These are phyloP conservation scores for Jaapia argillacea DNA, from an alignment of 768 basidiomycete species.

Conservation along the genomic window DNA sequence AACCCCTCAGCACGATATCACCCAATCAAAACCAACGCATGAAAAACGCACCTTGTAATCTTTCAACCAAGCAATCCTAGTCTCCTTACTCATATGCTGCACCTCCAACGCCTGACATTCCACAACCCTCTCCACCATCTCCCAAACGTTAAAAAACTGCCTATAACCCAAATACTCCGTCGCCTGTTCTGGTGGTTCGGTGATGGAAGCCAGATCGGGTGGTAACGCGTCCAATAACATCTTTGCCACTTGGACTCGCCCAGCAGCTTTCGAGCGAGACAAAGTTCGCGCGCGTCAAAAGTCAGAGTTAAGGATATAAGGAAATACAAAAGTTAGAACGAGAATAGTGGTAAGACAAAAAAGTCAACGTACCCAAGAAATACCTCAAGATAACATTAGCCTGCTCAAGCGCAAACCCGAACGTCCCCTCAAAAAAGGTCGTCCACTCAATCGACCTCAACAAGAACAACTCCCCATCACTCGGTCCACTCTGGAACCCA, in stretches of 20 bases:
- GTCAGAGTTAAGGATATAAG: neutral
- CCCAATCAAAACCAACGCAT: too few species aligned
- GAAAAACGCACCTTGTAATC: conserved; percentile 47
- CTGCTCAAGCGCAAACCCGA: conserved; percentile 71
- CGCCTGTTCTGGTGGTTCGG: conserved; percentile 60
- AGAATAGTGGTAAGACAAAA: too few species aligned
- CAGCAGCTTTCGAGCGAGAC: conserved; percentile 41
- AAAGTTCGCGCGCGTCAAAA: neutral
- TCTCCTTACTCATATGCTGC: conserved; percentile 48
- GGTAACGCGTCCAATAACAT: conserved; percentile 52
- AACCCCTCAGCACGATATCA: neutral
- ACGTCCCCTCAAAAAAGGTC: conserved; percentile 63
- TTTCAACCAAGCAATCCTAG: conserved; percentile 46
- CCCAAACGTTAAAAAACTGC: conserved; percentile 74
- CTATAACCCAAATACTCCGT: conserved; percentile 73
- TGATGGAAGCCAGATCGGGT: conserved; percentile 46
- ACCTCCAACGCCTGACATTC: conserved; percentile 51
- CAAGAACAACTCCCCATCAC: conserved; percentile 51
- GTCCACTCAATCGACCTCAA: conserved; percentile 94
- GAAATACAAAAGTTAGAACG: too few species aligned
- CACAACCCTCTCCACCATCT: conserved; percentile 47
- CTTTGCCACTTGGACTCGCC: conserved; percentile 62
- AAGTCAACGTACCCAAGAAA: conserved; percentile 65
- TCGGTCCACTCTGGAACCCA: conserved; percentile 42
- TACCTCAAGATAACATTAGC: conserved; percentile 84